Evolutionary conservation across 148 eudicot species (phyloP).

Genomic region (Vaccinium myrtillus): DNA sequence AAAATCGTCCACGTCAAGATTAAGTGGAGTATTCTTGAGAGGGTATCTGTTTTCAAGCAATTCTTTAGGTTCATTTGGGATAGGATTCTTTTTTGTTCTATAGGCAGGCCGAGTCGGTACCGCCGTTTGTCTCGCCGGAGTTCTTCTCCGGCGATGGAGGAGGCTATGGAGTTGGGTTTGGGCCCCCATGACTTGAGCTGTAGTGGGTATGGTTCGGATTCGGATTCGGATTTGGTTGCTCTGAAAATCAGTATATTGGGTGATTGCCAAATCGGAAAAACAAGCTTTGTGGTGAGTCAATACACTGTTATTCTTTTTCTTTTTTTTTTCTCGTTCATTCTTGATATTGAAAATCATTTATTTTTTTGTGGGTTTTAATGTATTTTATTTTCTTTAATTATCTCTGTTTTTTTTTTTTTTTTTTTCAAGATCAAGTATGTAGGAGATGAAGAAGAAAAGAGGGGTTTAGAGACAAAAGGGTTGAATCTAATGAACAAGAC

Average conservation of each 20-base stretch:
- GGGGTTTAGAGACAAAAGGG: slow-evolving; percentile 67
- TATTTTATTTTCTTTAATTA: neutral
- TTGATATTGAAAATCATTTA: neutral
- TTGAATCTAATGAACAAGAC: slow-evolving; percentile 81
- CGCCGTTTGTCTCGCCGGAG: slow-evolving; percentile 35
- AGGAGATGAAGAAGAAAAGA: slow-evolving; percentile 79
- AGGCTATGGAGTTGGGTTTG: slow-evolving; percentile 26
- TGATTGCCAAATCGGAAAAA: slow-evolving; percentile 78
- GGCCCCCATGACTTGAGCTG: slow-evolving; percentile 13
- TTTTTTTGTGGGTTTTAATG: neutral
- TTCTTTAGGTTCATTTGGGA: slow-evolving; percentile 61
- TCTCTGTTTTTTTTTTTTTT: neutral
- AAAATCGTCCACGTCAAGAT: slow-evolving; percentile 47
- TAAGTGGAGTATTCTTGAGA: slow-evolving; percentile 35
- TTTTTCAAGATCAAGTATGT: slow-evolving; percentile 68
- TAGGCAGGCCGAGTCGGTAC: slow-evolving; percentile 29
- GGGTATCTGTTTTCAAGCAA: slow-evolving; percentile 36
- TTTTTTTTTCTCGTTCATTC: neutral
- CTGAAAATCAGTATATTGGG: slow-evolving; percentile 68
- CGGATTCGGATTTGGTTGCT: slow-evolving; percentile 80
- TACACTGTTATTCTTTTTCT: neutral
- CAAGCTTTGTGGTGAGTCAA: slow-evolving; percentile 69
- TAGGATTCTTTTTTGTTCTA: slow-evolving; percentile 49
- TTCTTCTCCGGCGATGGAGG: slow-evolving; percentile 23
- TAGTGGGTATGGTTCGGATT: slow-evolving; percentile 59